These are phyloP conservation scores for Cytospora piceicola DNA, from an alignment of 2,329 filamentous ascomycete species.

Conservation along the genomic window DNA sequence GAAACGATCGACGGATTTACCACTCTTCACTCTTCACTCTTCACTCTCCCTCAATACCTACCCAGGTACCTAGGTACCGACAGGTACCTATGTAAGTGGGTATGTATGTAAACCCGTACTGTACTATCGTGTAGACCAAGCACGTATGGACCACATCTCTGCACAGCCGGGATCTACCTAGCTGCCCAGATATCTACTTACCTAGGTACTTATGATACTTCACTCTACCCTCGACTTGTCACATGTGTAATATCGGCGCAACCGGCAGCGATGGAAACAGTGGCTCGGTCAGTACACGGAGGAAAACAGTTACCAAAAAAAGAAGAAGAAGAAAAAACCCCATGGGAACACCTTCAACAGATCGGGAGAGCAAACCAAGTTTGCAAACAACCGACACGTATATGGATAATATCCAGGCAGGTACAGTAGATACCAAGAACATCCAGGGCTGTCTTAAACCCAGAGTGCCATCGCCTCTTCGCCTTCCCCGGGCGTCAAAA, in stretches of 20 bases:
- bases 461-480: slow-evolving; percentile 16
- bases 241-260: slow-evolving; percentile 22
- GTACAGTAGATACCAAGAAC: neutral
- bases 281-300: slow-evolving; percentile 14
- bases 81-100: too few species aligned
- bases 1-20: slow-evolving; percentile 17
- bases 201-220: neutral
- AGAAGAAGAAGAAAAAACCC: too few species aligned
- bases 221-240: slow-evolving; percentile 4
- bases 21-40: too few species aligned
- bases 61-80: too few species aligned
- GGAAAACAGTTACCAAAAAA: neutral
- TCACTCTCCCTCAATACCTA: too few species aligned
- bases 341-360: too few species aligned
- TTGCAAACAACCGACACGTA: neutral
- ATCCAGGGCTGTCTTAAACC: neutral
- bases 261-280: slow-evolving; percentile 23
- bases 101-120: too few species aligned
- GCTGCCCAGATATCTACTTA: too few species aligned
- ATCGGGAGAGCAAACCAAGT: neutral
- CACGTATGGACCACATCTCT: neutral
- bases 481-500: slow-evolving; percentile 20
- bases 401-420: neutral
- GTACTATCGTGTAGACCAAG: neutral
- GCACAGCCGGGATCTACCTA: too few species aligned